phyloP scores from a whole-genome alignment of 495 filamentous ascomycete genomes.

The Chaetomium cochliodes region DNA sequence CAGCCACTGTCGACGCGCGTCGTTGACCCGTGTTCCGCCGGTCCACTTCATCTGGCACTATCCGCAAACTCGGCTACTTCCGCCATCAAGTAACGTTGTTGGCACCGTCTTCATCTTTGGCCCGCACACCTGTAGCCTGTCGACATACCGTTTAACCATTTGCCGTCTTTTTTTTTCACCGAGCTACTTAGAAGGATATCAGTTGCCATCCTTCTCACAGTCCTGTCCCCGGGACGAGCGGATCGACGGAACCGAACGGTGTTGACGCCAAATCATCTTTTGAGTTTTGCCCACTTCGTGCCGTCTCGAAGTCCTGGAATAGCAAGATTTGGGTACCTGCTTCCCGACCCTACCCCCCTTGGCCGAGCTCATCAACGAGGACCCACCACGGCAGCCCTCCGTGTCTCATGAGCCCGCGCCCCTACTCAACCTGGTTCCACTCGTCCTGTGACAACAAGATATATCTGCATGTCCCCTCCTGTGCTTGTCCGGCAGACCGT shows the following conservation, averaged over 20 bases:
- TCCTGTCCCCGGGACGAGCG: neutral
- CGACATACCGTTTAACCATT: neutral
- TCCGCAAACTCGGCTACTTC: neutral
- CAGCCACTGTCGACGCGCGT: conserved; percentile 23
- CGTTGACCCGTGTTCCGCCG: conserved; percentile 23
- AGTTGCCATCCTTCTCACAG: neutral
- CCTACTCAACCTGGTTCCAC: neutral
- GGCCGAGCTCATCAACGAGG: neutral
- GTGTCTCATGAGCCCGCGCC: conserved; percentile 10
- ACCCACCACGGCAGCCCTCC: conserved; percentile 12
- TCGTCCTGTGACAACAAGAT: neutral
- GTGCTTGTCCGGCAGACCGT: neutral
- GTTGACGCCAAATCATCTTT: neutral
- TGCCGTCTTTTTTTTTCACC: neutral
- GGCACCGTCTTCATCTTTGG: neutral
- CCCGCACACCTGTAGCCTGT: neutral
- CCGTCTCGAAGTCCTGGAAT: neutral
- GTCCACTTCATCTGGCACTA: conserved; percentile 17
- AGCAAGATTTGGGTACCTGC: neutral
- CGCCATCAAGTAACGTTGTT: neutral
- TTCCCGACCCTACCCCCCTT: neutral
- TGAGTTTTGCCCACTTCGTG: neutral
- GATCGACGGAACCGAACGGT: neutral
- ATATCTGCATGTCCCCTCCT: conserved; percentile 16
- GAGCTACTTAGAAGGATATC: neutral